Percentiles rank a stretch among this genome's conserved stretches.
phyloP scores from a whole-genome alignment of 495 filamentous ascomycete species.

The Tuber brumale region DNA sequence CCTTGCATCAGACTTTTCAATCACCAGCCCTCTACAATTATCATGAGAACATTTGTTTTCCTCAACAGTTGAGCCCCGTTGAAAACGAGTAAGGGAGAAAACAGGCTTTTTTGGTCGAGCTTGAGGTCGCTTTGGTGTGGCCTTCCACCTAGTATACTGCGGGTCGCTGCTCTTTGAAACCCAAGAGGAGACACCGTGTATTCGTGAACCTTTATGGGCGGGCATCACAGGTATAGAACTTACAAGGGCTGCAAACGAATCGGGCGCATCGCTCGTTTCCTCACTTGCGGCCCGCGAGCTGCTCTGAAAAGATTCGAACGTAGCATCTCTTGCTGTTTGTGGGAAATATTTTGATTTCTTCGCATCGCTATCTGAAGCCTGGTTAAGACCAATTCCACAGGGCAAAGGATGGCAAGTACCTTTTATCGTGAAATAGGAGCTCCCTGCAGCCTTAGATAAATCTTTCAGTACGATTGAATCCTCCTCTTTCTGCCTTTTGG shows the following conservation, averaged over 20 bases:
- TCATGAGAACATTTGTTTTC: background rate
- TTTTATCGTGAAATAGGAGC: background rate
- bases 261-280: background rate
- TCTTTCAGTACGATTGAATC: background rate
- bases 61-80: background rate
- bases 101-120: background rate
- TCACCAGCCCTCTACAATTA: background rate
- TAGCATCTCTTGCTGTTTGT: background rate
- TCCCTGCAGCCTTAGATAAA: background rate
- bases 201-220: background rate
- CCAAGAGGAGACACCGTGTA: background rate
- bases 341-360: conserved; percentile 1
- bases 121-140: background rate
- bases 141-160: background rate
- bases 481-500: background rate
- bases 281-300: background rate
- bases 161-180: background rate
- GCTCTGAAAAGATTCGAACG: background rate
- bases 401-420: background rate
- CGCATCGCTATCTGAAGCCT: background rate
- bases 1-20: background rate
- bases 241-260: background rate
- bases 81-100: background rate
- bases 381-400: background rate
- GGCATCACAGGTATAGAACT: background rate